Evolutionary conservation across 139 green algal genomes (phyloP).

Genomic region (Chlorella ohadii): DNA sequence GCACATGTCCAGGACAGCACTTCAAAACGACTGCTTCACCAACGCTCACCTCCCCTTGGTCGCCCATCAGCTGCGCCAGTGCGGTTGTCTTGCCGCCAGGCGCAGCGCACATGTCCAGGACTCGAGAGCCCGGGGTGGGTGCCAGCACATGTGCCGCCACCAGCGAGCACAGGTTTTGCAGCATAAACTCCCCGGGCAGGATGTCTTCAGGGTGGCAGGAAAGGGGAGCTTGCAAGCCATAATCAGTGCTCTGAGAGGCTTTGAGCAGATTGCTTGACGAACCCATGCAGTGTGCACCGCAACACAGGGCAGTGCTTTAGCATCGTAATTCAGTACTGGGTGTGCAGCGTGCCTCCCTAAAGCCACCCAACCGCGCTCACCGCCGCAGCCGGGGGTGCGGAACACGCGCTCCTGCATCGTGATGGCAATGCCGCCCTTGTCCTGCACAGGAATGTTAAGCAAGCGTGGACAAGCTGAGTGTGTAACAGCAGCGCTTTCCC

Average conservation of each 20-base stretch:
- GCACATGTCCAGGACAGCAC: too few relatives aligned
- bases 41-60: conserved; percentile 56
- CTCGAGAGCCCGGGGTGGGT: conserved; percentile 48
- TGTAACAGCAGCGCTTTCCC: too few relatives aligned
- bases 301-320: too few relatives aligned
- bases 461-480: too few relatives aligned
- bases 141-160: conserved; percentile 58
- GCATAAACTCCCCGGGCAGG: conserved; percentile 59
- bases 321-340: too few relatives aligned
- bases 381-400: conserved; percentile 56
- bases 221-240: too few relatives aligned
- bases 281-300: too few relatives aligned
- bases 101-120: conserved; percentile 90
- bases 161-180: conserved; percentile 89
- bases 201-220: conserved; percentile 13
- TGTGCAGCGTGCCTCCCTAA: too few relatives aligned
- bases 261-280: too few relatives aligned
- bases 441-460: neutral
- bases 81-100: conserved; percentile 93
- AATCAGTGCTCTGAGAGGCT: too few relatives aligned
- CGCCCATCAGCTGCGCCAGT: conserved; percentile 85
- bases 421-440: conserved; percentile 63
- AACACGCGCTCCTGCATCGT: conserved; percentile 68
- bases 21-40: too few relatives aligned
- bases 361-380: too few relatives aligned